A percentile compares a stretch with the other conserved stretches of the same genome.
Evolutionary conservation across 805 yeast species (phyloP).

Genomic region (Sugiyamaella chiloensis): DNA sequence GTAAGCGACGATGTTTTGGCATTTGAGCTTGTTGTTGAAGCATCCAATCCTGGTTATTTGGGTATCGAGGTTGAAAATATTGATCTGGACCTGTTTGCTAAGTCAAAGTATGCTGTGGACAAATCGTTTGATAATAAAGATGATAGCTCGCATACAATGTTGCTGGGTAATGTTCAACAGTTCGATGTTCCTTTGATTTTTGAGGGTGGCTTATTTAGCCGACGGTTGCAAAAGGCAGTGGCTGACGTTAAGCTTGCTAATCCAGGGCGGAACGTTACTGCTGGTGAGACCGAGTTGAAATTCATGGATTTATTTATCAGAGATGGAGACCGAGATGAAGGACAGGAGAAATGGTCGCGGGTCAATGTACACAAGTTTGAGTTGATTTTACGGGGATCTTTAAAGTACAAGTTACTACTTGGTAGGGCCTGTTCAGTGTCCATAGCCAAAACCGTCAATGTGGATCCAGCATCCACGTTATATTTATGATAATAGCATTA

Average conservation of each 20-base stretch:
- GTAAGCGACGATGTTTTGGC: slow-evolving; percentile 82
- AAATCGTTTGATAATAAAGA: slow-evolving; percentile 23
- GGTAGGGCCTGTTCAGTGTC: slow-evolving; percentile 28
- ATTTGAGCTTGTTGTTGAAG: slow-evolving; percentile 72
- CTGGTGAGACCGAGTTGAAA: neutral
- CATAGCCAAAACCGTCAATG: slow-evolving; percentile 24
- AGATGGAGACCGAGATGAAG: slow-evolving; percentile 20
- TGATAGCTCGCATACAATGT: slow-evolving; percentile 54
- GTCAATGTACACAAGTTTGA: slow-evolving; percentile 81
- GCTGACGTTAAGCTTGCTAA: slow-evolving; percentile 68
- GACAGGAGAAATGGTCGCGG: slow-evolving; percentile 60
- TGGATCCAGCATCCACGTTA: slow-evolving; percentile 19
- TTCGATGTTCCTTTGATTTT: slow-evolving; percentile 74
- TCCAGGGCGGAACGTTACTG: slow-evolving; percentile 55
- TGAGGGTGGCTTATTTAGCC: slow-evolving; percentile 71
- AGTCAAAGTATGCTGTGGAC: slow-evolving; percentile 24
- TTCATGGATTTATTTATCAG: neutral
- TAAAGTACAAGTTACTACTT: slow-evolving; percentile 74
- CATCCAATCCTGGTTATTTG: slow-evolving; percentile 84
- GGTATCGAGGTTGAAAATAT: slow-evolving; percentile 59
- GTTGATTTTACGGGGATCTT: slow-evolving; percentile 74
- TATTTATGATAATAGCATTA: too few relatives aligned
- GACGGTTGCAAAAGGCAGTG: slow-evolving; percentile 54
- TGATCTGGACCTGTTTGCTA: slow-evolving; percentile 78
- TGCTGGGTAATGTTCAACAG: slow-evolving; percentile 63